Evolutionary conservation across 2,329 filamentous ascomycete species (phyloP).

Genomic region (Colletotrichum liriopes): DNA sequence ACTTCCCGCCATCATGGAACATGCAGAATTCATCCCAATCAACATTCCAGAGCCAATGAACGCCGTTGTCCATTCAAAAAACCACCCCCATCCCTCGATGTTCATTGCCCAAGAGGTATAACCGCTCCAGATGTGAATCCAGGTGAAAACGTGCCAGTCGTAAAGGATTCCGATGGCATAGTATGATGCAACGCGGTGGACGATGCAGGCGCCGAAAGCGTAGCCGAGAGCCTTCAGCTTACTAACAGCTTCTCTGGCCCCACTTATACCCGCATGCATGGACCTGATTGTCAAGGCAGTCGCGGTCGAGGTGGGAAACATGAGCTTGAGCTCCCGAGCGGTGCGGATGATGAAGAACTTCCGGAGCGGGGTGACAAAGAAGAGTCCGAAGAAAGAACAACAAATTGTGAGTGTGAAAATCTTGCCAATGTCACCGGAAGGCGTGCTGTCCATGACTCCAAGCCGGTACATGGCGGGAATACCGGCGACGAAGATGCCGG

Average conservation of each 20-base stretch:
- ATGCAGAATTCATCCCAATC: constrained; percentile 67
- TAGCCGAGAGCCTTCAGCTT: constrained; percentile 70
- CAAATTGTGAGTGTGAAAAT: constrained; percentile 74
- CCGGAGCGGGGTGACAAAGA: constrained; percentile 74
- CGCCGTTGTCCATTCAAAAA: constrained; percentile 72
- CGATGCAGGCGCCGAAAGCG: constrained; percentile 66
- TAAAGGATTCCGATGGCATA: constrained; percentile 74
- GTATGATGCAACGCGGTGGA: constrained; percentile 70
- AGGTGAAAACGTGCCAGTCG: constrained; percentile 70
- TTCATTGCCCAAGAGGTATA: constrained; percentile 66
- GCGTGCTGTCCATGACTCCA: constrained; percentile 63
- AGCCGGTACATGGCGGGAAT: constrained; percentile 74
- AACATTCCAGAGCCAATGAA: constrained; percentile 72
- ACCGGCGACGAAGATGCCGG: constrained; percentile 71
- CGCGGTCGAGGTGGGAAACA: constrained; percentile 73
- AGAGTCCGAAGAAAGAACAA: constrained; percentile 76
- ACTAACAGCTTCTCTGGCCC: constrained; percentile 66
- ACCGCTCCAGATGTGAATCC: constrained; percentile 70
- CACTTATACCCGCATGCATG: constrained; percentile 72
- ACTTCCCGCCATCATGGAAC: constrained; percentile 71
- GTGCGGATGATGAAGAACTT: constrained; percentile 80
- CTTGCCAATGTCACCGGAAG: constrained; percentile 69
- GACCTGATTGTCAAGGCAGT: constrained; percentile 74
- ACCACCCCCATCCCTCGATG: constrained; percentile 75
- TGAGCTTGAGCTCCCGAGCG: constrained; percentile 70